phyloP scores from a whole-genome alignment of 2,329 filamentous ascomycete genomes.

The Neocucurbitaria cava region DNA sequence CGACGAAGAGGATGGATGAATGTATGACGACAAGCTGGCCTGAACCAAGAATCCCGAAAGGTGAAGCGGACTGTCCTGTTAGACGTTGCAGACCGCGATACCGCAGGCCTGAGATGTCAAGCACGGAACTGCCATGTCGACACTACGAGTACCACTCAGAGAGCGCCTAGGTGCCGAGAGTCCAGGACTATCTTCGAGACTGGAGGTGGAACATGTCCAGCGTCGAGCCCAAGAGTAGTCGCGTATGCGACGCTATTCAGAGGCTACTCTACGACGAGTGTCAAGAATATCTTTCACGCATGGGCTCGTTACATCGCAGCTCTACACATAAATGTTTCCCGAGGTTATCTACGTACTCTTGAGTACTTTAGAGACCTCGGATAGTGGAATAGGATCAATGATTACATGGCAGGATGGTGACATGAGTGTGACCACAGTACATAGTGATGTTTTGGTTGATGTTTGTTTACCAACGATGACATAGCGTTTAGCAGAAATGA shows the following conservation, averaged over 20 bases:
- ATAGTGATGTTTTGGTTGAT: too few species aligned
- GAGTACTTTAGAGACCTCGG: too few species aligned
- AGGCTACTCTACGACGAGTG: background rate
- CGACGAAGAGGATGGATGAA: conserved; percentile 55
- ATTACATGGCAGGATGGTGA: too few species aligned
- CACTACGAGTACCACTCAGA: background rate
- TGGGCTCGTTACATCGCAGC: too few species aligned
- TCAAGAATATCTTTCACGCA: too few species aligned
- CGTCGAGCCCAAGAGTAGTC: background rate
- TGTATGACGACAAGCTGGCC: background rate
- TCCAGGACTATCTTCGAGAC: background rate
- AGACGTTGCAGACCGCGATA: background rate
- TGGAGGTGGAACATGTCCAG: background rate
- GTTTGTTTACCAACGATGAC: too few species aligned
- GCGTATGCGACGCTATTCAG: background rate
- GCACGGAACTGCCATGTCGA: background rate
- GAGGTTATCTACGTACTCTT: too few species aligned
- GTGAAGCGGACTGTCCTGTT: background rate
- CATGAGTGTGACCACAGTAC: too few species aligned
- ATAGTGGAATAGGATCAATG: too few species aligned
- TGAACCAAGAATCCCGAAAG: background rate
- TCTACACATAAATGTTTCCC: too few species aligned
- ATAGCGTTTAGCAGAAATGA: too few species aligned
- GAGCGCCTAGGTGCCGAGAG: background rate
- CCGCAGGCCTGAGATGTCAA: background rate